Conservation (phyloP, 805 yeast genomes). For the Monosporozyma siamensis region DNA sequence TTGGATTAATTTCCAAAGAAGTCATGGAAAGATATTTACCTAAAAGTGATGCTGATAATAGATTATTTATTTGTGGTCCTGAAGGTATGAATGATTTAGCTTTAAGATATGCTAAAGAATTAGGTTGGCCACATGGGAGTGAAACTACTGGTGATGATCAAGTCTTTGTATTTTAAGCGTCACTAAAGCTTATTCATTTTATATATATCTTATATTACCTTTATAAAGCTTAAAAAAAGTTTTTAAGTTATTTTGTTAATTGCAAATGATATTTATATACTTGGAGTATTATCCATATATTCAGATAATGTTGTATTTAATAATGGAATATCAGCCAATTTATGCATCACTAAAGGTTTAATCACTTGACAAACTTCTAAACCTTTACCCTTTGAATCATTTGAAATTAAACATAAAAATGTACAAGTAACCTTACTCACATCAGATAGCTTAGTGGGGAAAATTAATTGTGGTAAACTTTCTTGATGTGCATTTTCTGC, state of each 20-base stretch:
- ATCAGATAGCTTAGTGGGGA: slow-evolving; percentile 25
- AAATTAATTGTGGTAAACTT: slow-evolving; percentile 19
- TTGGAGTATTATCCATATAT: slow-evolving; percentile 26
- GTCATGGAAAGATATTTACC: slow-evolving; percentile 49
- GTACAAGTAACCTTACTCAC: slow-evolving; percentile 28
- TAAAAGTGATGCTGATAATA: slow-evolving; percentile 36
- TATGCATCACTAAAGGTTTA: slow-evolving; percentile 24
- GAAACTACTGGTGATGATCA: slow-evolving; percentile 34
- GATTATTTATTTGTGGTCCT: slow-evolving; percentile 69
- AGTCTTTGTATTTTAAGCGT: slow-evolving; percentile 44
- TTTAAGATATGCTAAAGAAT: slow-evolving; percentile 40
- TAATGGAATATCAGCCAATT: slow-evolving; percentile 28
- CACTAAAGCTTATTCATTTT: too few species aligned
- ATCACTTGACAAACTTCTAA: slow-evolving; percentile 21
- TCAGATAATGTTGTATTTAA: slow-evolving; percentile 24
- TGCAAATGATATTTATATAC: too few species aligned
- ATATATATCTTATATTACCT: neutral
- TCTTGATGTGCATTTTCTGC: slow-evolving; percentile 20
- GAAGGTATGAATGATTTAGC: slow-evolving; percentile 52
- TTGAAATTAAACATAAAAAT: slow-evolving; percentile 27
- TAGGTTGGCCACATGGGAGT: slow-evolving; percentile 47
- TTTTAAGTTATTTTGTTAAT: too few species aligned
- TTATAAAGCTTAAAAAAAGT: too few species aligned
- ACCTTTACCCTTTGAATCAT: slow-evolving; percentile 25
- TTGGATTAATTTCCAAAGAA: slow-evolving; percentile 53